Base-by-base conservation (phyloP, 1,139 yeast species). In the Petasospora rhodanensis region DNA sequence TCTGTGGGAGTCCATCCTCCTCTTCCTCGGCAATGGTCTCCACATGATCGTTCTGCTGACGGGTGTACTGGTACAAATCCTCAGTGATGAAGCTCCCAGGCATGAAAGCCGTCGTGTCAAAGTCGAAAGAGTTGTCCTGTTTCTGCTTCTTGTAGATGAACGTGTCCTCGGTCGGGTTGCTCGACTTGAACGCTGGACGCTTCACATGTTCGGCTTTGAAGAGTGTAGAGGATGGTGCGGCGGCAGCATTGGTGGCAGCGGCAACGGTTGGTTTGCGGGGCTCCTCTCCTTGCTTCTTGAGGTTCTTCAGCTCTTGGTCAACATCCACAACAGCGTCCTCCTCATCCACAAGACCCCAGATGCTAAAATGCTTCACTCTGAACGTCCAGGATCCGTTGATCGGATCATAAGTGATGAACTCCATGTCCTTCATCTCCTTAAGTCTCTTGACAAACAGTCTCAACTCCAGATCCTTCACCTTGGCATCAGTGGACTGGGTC, bases 291-390 rank as follows among this genome's bases (percentile, higher is more conserved):
- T n/a, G n/a, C 34, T 31, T 24, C 24, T 35, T 28, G 7, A 33
- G 18, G 21, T 37, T 23, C 17, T 31, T 20, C 8, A 34, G 38
- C 29, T 59, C 58, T 35, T 49, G 32, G 27, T 61, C 60, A 37
- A 56, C 68, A 37, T 70, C 78, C 22, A 70, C 70, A 23, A 74
- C 76, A 7, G 67, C 73, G 38, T 76, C 80, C 26, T 73, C 77
- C 18, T 77, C 83, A 38, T 80, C 87, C 14, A 80, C 70, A 29
- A 91, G 61, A 4, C 97, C 97, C 96, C 96, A 91, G 6, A 82
- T 73, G 61, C 96, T 86, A 52, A 91, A 91, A 62, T 91, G 98
- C 44, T 82, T 78, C 2, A 91, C 97, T 47, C 68, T 74, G 58
- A 86, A 87, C 0, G 82, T 77, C 87, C 91, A 87, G 7, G 72